These are phyloP conservation scores for Williopsis jadinii DNA, from an alignment of 1,139 yeast genomes.

Conservation along the genomic window DNA sequence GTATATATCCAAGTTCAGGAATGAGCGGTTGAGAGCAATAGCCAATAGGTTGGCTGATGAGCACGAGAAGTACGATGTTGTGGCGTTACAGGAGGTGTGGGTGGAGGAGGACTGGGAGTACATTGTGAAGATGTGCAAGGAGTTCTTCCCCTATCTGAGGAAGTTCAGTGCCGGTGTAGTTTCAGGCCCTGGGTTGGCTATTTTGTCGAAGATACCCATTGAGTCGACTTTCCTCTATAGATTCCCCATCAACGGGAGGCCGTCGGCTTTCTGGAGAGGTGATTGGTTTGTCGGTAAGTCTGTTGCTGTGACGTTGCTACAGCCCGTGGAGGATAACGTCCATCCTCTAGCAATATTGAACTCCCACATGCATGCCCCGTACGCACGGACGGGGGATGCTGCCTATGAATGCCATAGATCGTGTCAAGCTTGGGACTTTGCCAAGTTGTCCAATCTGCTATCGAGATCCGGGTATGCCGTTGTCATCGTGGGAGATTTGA, in stretches of 20 bases:
- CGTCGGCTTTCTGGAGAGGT: constrained; percentile 89
- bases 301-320: constrained; percentile 66
- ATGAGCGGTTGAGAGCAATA: constrained; percentile 61
- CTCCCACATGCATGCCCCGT: constrained; percentile 98
- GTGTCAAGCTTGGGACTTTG: constrained; percentile 95
- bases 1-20: constrained; percentile 64
- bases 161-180: constrained; percentile 76
- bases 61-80: constrained; percentile 60
- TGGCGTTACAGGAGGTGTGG: constrained; percentile 95
- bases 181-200: constrained; percentile 89
- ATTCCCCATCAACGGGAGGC: constrained; percentile 90
- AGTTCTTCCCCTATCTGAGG: constrained; percentile 56
- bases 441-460: constrained; percentile 56
- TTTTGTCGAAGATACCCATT: constrained; percentile 80
- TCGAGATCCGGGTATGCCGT: constrained; percentile 75
- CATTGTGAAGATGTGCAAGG: constrained; percentile 39
- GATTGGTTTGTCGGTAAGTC: constrained; percentile 98
- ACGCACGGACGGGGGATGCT: constrained; percentile 74
- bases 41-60: constrained; percentile 52
- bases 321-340: constrained; percentile 38
- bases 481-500: constrained; percentile 87
- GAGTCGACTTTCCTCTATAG: constrained; percentile 70
- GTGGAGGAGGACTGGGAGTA: constrained; percentile 75
- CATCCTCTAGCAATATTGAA: constrained; percentile 72
- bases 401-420: constrained; percentile 87